phyloP scores from a whole-genome alignment of 129 eudicot genomes.

The Tanacetum coccineum region DNA sequence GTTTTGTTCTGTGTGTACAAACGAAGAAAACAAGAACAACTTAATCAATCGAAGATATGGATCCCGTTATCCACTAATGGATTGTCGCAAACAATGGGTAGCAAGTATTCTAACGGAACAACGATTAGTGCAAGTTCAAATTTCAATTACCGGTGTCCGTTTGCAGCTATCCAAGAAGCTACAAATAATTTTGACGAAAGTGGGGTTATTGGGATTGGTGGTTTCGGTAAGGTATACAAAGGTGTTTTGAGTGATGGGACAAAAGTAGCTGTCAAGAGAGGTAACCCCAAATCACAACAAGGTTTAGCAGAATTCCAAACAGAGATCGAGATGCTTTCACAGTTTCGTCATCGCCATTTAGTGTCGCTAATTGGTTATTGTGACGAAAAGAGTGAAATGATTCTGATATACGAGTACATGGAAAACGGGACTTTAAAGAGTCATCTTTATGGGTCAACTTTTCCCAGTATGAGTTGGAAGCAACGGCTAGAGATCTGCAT shows the following conservation, averaged over 20 bases:
- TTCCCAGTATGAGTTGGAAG: constrained; percentile 79
- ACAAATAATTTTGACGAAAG: constrained; percentile 85
- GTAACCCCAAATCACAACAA: constrained; percentile 89
- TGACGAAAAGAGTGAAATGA: constrained; percentile 92
- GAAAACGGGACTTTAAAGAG: constrained; percentile 83
- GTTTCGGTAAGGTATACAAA: constrained; percentile 87
- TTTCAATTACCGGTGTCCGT: constrained; percentile 69
- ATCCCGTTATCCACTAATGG: constrained; percentile 66
- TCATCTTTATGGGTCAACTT: constrained; percentile 82
- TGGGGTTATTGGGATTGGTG: constrained; percentile 84
- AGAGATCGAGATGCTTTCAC: constrained; percentile 91
- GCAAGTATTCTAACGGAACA: constrained; percentile 82
- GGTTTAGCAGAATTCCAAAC: constrained; percentile 84
- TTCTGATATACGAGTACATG: constrained; percentile 85
- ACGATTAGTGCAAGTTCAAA: constrained; percentile 54
- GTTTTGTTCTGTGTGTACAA: constrained; percentile 40
- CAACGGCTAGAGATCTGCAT: constrained; percentile 93
- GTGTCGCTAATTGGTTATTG: constrained; percentile 92
- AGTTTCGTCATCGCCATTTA: constrained; percentile 86
- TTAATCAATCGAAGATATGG: constrained; percentile 75
- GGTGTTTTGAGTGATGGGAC: constrained; percentile 70
- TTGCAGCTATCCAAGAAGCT: constrained; percentile 77
- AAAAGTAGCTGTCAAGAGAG: constrained; percentile 82
- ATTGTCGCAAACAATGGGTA: constrained; percentile 73
- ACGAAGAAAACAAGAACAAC: constrained; percentile 43